A percentile compares a stretch with the other conserved stretches of the same genome.
These are phyloP conservation scores for Aspergillus leporis DNA, from an alignment of 495 filamentous ascomycete species.

Conservation along the genomic window DNA sequence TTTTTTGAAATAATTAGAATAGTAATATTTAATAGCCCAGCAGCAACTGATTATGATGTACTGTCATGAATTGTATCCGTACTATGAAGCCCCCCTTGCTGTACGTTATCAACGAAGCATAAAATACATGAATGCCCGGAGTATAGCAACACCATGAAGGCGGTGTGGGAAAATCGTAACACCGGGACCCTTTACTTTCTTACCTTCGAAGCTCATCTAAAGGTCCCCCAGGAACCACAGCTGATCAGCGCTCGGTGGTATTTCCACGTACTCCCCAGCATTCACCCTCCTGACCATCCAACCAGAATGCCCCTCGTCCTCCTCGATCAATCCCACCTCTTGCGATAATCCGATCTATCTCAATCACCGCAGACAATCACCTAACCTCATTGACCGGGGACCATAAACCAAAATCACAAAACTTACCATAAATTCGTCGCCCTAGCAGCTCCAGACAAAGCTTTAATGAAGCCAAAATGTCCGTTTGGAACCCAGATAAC, in stretches of 20 bases:
- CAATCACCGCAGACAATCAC: background rate
- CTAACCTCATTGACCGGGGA: background rate
- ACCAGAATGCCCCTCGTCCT: conserved; percentile 13
- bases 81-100: background rate
- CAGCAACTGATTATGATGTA: background rate
- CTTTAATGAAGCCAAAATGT: conserved; percentile 42
- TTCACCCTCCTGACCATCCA: background rate
- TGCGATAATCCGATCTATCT: conserved; percentile 4
- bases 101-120: background rate
- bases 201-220: background rate
- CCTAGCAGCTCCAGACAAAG: background rate
- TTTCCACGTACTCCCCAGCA: background rate
- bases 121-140: too few species aligned
- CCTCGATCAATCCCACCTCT: background rate
- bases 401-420: background rate
- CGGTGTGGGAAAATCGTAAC: conserved; percentile 1
- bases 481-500: conserved; percentile 94
- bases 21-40: conserved; percentile 6
- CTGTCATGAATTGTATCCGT: background rate
- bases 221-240: background rate
- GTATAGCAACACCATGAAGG: too few species aligned
- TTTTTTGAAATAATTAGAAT: background rate
- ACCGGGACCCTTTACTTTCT: background rate
- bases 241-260: background rate
- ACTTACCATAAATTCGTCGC: background rate